These are phyloP conservation scores for Amanita pallidorosea DNA, from an alignment of 768 basidiomycete species.

Conservation along the genomic window DNA sequence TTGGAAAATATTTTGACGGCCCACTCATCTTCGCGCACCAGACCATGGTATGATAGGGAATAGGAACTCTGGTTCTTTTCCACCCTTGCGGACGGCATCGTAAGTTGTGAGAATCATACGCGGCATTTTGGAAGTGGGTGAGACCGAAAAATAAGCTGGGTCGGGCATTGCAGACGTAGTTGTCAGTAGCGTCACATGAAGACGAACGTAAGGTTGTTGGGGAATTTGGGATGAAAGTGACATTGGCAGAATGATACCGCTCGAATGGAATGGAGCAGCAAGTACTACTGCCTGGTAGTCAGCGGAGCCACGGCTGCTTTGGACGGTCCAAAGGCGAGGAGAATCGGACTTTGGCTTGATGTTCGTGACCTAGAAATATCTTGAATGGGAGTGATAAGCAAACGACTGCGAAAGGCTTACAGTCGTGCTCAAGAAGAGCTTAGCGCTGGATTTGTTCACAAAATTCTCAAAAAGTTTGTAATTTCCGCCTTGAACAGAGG, in stretches of 20 bases:
- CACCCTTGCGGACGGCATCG: slow-evolving; percentile 43
- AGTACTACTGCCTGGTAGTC: slow-evolving; percentile 72
- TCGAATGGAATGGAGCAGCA: slow-evolving; percentile 76
- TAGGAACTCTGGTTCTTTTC: slow-evolving; percentile 72
- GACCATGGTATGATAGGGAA: slow-evolving; percentile 73
- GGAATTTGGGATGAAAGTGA: slow-evolving; percentile 45
- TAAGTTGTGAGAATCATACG: slow-evolving; percentile 64
- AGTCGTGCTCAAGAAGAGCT: slow-evolving; percentile 57
- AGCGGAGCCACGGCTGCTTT: slow-evolving; percentile 31
- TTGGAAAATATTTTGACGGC: slow-evolving; percentile 85
- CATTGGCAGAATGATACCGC: slow-evolving; percentile 42
- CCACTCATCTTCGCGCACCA: slow-evolving; percentile 46
- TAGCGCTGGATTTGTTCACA: slow-evolving; percentile 57
- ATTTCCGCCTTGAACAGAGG: slow-evolving; percentile 69
- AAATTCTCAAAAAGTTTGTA: slow-evolving; percentile 80
- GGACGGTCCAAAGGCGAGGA: slow-evolving; percentile 42
- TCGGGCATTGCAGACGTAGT: slow-evolving; percentile 56
- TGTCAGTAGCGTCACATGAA: slow-evolving; percentile 85
- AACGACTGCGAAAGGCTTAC: slow-evolving; percentile 23
- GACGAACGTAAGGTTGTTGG: slow-evolving; percentile 64
- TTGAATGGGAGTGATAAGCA: not conserved
- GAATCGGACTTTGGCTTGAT: slow-evolving; percentile 34
- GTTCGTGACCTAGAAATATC: slow-evolving; percentile 32
- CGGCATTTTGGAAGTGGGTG: slow-evolving; percentile 35
- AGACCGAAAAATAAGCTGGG: slow-evolving; percentile 59